Evolutionary conservation across 78 protist genomes (phyloP).

Genomic region (Polysphondylium violaceum): DNA sequence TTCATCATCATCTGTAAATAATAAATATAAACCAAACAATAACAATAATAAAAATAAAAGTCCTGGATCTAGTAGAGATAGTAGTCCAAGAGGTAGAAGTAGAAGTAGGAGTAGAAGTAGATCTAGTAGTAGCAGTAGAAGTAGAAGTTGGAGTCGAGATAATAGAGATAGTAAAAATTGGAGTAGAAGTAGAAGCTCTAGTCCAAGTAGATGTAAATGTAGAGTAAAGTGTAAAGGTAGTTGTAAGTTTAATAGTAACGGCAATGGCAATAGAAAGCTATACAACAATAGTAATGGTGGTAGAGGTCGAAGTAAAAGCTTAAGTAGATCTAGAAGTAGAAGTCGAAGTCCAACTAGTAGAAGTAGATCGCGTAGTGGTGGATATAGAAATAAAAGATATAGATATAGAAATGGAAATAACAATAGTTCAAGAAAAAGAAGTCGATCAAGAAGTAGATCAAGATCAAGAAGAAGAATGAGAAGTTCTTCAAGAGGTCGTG

Average conservation of each 20-base stretch:
- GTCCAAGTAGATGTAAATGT: slow-evolving; percentile 12
- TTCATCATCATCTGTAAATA: too few relatives aligned
- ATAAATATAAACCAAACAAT: too few relatives aligned
- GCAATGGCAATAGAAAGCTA: not conserved
- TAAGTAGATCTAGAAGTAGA: not conserved
- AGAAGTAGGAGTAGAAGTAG: slow-evolving; percentile 30
- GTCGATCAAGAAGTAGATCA: not conserved
- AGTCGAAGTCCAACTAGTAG: not conserved
- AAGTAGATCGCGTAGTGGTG: not conserved
- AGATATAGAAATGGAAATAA: slow-evolving; percentile 2
- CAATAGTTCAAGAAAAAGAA: not conserved
- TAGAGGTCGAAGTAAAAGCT: not conserved
- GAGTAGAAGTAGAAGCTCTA: slow-evolving; percentile 43
- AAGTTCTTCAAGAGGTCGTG: not conserved
- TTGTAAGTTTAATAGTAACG: not conserved
- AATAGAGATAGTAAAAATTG: slow-evolving; percentile 14
- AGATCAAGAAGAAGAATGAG: not conserved
- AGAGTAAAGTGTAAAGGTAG: not conserved
- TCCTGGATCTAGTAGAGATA: not conserved
- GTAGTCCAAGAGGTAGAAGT: slow-evolving; percentile 13
- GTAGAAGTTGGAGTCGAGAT: slow-evolving; percentile 31
- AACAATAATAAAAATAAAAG: not conserved
- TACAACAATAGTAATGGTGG: not conserved
- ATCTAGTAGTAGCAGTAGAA: not conserved
- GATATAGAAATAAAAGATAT: not conserved